phyloP scores from a whole-genome alignment of 495 filamentous ascomycete species.

The Pyronema omphalodes region DNA sequence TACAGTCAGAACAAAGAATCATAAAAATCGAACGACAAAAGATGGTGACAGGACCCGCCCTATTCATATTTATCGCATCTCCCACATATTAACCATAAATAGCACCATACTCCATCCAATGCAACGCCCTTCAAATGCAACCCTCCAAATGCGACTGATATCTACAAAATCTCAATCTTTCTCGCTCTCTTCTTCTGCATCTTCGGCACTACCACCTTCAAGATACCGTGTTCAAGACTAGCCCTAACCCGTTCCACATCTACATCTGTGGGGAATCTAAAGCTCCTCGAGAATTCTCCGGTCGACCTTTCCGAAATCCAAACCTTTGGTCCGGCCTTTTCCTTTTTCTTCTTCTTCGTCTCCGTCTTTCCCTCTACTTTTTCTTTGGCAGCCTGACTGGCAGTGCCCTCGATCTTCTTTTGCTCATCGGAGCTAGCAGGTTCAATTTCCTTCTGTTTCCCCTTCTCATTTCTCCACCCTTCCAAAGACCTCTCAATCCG shows the following conservation, averaged over 20 bases:
- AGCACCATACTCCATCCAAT: no score
- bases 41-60: no score
- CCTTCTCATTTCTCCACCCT: no score
- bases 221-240: conserved; percentile 53
- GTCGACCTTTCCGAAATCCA: conserved; percentile 66
- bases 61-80: no score
- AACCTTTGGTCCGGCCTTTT: conserved; percentile 20
- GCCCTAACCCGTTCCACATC: conserved; percentile 65
- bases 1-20: no score
- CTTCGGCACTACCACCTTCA: conserved; percentile 62
- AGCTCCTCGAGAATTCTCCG: conserved; percentile 62
- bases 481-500: conserved; percentile 35
- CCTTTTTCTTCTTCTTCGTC: conserved; percentile 8
- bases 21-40: no score
- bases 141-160: no score
- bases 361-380: conserved; percentile 25
- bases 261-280: conserved; percentile 56
- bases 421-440: conserved; percentile 14
- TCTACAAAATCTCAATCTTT: conserved; percentile 41
- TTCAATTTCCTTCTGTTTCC: conserved; percentile 9
- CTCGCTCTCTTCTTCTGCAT: conserved; percentile 33
- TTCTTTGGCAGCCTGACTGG: no score
- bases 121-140: no score
- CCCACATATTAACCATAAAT: no score
- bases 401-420: conserved; percentile 26